These are phyloP conservation scores for Scenedesmus sp. DNA, from an alignment of 163 green algal species.

Conservation along the genomic window DNA sequence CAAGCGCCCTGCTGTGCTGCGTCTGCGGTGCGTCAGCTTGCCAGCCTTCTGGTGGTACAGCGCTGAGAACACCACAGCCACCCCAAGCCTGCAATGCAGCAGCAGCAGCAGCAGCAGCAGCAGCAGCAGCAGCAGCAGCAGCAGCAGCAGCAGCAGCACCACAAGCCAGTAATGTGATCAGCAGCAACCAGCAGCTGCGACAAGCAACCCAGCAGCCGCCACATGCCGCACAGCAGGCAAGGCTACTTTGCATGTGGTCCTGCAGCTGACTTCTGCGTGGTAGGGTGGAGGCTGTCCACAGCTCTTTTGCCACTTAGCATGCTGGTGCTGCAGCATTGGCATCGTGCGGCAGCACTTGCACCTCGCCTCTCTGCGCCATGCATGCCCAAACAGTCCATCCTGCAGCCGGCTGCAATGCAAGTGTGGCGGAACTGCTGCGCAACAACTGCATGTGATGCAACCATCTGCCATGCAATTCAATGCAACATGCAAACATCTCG, in stretches of 20 bases:
- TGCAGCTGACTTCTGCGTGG: not conserved
- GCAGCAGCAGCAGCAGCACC: too few relatives aligned
- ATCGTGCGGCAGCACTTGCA: too few relatives aligned
- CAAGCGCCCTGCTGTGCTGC: conserved; percentile 12
- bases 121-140: not conserved
- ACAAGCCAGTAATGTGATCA: too few relatives aligned
- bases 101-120: not conserved
- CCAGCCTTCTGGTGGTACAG: conserved; percentile 45
- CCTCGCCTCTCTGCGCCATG: not conserved
- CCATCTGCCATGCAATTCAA: not conserved
- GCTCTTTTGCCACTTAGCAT: not conserved
- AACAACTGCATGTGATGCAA: not conserved
- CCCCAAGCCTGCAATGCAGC: conserved; percentile 8
- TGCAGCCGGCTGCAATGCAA: not conserved
- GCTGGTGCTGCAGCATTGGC: not conserved
- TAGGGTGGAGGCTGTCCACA: not conserved
- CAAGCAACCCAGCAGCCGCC: not conserved
- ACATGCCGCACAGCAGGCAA: not conserved
- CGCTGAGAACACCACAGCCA: conserved; percentile 30
- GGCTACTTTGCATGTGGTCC: not conserved
- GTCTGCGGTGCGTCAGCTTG: not conserved
- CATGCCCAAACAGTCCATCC: not conserved
- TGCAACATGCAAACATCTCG: too few relatives aligned
- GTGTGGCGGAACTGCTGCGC: not conserved
- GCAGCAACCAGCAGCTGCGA: not conserved